Conservation (phyloP, 805 yeast genomes). For the Wickerhamomyces strasburgensis region DNA sequence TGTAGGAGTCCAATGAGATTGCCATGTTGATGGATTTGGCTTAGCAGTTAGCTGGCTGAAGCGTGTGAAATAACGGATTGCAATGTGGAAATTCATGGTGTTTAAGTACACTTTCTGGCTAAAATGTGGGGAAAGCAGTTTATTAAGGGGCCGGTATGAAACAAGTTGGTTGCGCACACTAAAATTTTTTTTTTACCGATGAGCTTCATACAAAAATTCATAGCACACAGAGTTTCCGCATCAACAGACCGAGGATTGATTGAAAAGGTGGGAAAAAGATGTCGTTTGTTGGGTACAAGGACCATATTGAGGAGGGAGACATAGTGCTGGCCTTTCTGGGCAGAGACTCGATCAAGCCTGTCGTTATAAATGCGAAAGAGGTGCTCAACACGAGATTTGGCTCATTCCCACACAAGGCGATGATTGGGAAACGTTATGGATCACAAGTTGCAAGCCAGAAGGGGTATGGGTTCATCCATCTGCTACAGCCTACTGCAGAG, state of each 20-base stretch:
- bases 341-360: slow-evolving; percentile 73
- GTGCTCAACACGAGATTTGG: slow-evolving; percentile 84
- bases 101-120: background rate
- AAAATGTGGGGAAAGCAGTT: no score
- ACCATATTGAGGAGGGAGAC: slow-evolving; percentile 77
- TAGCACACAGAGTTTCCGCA: background rate
- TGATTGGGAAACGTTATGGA: slow-evolving; percentile 82
- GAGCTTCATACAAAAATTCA: no score
- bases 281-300: slow-evolving; percentile 50
- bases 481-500: slow-evolving; percentile 90
- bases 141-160: no score
- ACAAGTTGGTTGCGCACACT: no score
- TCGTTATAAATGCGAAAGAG: slow-evolving; percentile 54
- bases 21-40: background rate
- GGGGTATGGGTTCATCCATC: slow-evolving; percentile 81
- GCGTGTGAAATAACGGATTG: background rate
- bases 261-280: background rate
- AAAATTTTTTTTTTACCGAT: no score
- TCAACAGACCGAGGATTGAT: background rate
- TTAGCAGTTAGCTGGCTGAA: background rate
- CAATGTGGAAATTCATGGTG: background rate
- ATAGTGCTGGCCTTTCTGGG: slow-evolving; percentile 82
- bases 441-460: slow-evolving; percentile 72
- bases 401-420: slow-evolving; percentile 72
- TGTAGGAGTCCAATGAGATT: slow-evolving; percentile 21